phyloP scores from a whole-genome alignment of 2,329 filamentous ascomycete genomes.

The Fusarium sp. region DNA sequence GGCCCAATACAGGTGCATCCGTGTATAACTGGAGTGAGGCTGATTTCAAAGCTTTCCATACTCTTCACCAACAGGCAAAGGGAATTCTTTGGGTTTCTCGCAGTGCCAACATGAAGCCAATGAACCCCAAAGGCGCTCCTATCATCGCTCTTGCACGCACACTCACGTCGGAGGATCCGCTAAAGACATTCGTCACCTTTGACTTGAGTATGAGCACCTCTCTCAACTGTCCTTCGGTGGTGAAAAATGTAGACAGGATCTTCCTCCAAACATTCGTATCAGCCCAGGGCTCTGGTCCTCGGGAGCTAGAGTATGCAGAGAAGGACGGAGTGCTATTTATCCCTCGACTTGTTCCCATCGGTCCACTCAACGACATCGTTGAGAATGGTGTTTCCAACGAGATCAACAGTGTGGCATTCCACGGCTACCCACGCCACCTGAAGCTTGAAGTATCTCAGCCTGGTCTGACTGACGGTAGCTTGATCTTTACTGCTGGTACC shows the following conservation, averaged over 20 bases:
- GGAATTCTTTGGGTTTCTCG: constrained; percentile 63
- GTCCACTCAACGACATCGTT: constrained; percentile 59
- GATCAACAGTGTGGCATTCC: constrained; percentile 38
- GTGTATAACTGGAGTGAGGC: constrained; percentile 56
- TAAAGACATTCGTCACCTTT: constrained; percentile 59
- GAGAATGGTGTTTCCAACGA: constrained; percentile 49
- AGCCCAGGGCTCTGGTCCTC: constrained; percentile 27
- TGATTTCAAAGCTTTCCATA: constrained; percentile 58
- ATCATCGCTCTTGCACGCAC: constrained; percentile 62
- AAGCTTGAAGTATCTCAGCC: constrained; percentile 47
- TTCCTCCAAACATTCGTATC: constrained; percentile 45
- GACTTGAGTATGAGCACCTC: constrained; percentile 48
- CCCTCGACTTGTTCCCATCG: constrained; percentile 59
- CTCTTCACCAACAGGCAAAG: constrained; percentile 53
- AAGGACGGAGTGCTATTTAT: constrained; percentile 55
- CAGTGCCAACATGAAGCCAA: constrained; percentile 55
- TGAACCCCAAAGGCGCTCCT: constrained; percentile 54
- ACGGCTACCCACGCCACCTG: constrained; percentile 22
- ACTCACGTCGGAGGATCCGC: constrained; percentile 62
- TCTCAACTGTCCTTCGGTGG: constrained; percentile 3
- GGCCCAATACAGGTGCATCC: constrained; percentile 39
- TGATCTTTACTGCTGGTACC: constrained; percentile 45
- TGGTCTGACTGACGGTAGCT: constrained; percentile 43
- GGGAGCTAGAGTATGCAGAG: constrained; percentile 61
- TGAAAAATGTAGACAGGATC: constrained; percentile 44